Conservation (phyloP, 345 rosid species). For the Citrus trifoliata region DNA sequence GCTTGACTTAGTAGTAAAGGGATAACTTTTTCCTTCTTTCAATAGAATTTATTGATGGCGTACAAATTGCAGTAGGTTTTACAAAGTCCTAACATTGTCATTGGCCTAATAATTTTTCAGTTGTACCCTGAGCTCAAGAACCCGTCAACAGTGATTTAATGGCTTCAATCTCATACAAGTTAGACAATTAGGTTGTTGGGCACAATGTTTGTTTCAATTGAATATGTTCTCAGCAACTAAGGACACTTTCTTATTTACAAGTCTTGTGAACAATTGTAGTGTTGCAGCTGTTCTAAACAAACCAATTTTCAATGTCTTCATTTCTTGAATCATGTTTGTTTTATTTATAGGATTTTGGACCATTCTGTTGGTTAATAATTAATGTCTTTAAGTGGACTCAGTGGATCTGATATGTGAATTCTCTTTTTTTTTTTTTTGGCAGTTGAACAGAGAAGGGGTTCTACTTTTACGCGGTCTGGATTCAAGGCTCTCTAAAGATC, state of each 20-base stretch:
- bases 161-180: not conserved
- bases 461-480: slow-evolving; percentile 85
- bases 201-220: not conserved
- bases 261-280: not conserved
- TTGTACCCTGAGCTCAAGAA: not conserved
- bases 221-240: not conserved
- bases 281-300: not conserved
- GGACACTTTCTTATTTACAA: not conserved
- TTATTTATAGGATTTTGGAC: not conserved
- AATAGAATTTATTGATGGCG: not conserved
- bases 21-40: not conserved
- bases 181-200: not conserved
- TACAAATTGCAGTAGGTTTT: not conserved
- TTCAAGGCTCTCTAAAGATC: slow-evolving; percentile 91
- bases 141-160: not conserved
- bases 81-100: not conserved
- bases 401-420: slow-evolving; percentile 4
- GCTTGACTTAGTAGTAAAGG: not conserved
- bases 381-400: not conserved
- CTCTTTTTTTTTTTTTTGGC: slow-evolving; percentile 25
- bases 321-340: not conserved
- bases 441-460: slow-evolving; percentile 87
- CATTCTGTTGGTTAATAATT: slow-evolving; percentile 1
- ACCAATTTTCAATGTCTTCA: not conserved
- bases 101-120: not conserved